Evolutionary conservation across 2,329 filamentous ascomycete genomes (phyloP).

Genomic region (Fusarium veterinarium): DNA sequence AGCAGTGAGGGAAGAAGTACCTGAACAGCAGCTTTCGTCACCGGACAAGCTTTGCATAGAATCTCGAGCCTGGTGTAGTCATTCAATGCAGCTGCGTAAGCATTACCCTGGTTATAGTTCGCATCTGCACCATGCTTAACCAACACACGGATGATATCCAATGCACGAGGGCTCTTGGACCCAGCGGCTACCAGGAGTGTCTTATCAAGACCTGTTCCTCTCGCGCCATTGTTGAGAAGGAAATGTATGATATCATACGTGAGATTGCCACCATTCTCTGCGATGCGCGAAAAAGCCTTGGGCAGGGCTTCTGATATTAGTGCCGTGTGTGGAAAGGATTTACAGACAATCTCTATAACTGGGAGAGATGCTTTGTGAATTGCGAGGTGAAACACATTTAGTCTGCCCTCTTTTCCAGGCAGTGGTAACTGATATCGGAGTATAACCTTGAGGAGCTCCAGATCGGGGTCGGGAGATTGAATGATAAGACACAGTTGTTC

Average conservation of each 20-base stretch:
- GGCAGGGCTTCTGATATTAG: not conserved
- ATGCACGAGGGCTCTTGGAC: not conserved
- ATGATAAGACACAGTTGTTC: not conserved
- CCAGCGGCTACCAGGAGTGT: not conserved
- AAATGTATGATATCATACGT: not conserved
- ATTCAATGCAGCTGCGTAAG: not conserved
- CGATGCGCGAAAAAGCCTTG: not conserved
- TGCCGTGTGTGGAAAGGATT: not conserved
- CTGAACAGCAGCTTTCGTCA: not conserved
- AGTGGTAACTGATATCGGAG: not conserved
- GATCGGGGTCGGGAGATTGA: not conserved
- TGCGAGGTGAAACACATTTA: not conserved
- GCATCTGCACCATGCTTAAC: not conserved
- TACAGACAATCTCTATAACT: not conserved
- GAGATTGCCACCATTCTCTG: not conserved
- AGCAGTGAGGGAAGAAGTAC: not conserved
- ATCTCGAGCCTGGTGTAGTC: not conserved
- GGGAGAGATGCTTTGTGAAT: not conserved
- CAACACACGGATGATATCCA: not conserved
- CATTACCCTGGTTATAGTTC: not conserved
- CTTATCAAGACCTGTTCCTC: not conserved
- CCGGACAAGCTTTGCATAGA: not conserved
- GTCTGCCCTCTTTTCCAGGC: not conserved
- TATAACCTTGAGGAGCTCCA: not conserved
- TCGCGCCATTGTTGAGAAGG: not conserved